These are phyloP conservation scores for Hymenoscyphus salicellus DNA, from an alignment of 2,329 filamentous ascomycete species.

Conservation along the genomic window DNA sequence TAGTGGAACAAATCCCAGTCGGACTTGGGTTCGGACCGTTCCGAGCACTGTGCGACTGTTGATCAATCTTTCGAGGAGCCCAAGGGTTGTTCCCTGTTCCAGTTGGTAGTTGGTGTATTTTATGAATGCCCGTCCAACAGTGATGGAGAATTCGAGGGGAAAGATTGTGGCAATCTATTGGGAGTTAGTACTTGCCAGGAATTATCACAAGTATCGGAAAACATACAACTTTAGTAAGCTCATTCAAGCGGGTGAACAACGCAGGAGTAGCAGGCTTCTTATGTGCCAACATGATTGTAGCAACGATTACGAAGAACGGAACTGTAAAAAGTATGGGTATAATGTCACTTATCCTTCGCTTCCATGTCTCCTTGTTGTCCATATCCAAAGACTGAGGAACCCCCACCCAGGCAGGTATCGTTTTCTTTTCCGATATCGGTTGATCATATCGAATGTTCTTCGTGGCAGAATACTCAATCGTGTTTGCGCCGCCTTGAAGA, in stretches of 20 bases:
- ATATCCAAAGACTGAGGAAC: conserved; percentile 10
- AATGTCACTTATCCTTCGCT: conserved; percentile 1
- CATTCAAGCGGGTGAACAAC: neutral
- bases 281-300: conserved; percentile 3
- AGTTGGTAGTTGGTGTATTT: conserved; percentile 16
- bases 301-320: conserved; percentile 12
- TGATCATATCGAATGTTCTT: conserved; percentile 9
- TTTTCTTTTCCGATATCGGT: conserved; percentile 10
- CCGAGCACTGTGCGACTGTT: conserved; percentile 13
- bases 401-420: conserved; percentile 9
- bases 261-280: neutral
- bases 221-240: conserved; percentile 14
- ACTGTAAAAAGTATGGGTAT: neutral
- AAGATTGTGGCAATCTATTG: conserved; percentile 14
- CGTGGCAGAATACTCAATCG: neutral
- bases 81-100: conserved; percentile 16
- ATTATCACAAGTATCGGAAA: neutral
- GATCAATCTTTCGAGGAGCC: conserved; percentile 15
- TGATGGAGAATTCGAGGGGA: conserved; percentile 15
- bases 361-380: conserved; percentile 3
- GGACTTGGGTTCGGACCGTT: conserved; percentile 14
- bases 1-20: conserved; percentile 11
- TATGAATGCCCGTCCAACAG: conserved; percentile 14
- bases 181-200: neutral
- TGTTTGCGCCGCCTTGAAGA: neutral